phyloP scores from a whole-genome alignment of 1,284 basidiomycete species.

The Ustilago lituana region DNA sequence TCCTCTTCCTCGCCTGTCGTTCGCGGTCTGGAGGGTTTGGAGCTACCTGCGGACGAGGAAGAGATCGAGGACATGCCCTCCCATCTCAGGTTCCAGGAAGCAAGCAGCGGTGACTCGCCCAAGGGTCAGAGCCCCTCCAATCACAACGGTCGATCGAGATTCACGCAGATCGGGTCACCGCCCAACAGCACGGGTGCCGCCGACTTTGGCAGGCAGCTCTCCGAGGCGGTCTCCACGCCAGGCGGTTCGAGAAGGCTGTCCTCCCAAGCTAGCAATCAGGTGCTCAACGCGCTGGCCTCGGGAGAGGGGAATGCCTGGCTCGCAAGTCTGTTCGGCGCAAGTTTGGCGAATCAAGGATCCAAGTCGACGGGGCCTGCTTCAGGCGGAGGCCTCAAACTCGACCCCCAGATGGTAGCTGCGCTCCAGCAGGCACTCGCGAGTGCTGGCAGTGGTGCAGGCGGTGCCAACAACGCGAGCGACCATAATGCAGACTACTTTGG shows the following conservation, averaged over 20 bases:
- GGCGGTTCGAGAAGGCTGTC: slow-evolving; percentile 45
- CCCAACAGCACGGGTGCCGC: slow-evolving; percentile 14
- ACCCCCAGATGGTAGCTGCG: slow-evolving; percentile 55
- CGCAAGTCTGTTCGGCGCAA: slow-evolving; percentile 53
- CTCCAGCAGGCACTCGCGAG: slow-evolving; percentile 51
- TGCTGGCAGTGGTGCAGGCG: slow-evolving; percentile 18
- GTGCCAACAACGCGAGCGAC: slow-evolving; percentile 4
- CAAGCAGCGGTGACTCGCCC: slow-evolving; percentile 37
- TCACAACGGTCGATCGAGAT: slow-evolving; percentile 30
- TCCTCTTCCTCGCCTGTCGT: slow-evolving; percentile 6
- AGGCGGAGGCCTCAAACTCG: slow-evolving; percentile 53
- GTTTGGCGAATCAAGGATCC: slow-evolving; percentile 35
- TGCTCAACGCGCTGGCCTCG: slow-evolving; percentile 54
- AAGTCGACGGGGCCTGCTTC: slow-evolving; percentile 31
- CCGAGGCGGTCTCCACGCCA: slow-evolving; percentile 45
- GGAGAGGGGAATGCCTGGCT: slow-evolving; percentile 58
- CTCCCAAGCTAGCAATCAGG: slow-evolving; percentile 51
- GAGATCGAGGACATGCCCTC: slow-evolving; percentile 53
- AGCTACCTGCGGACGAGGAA: slow-evolving; percentile 38
- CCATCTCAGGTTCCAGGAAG: slow-evolving; percentile 45
- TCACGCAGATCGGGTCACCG: slow-evolving; percentile 43
- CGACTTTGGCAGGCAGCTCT: slow-evolving; percentile 30
- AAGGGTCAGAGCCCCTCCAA: slow-evolving; percentile 15
- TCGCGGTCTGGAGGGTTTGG: slow-evolving; percentile 28
- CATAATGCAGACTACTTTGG: slow-evolving; percentile 34